Evolutionary conservation across 1,284 basidiomycete species (phyloP).

Genomic region (Hymenochaete sp.): DNA sequence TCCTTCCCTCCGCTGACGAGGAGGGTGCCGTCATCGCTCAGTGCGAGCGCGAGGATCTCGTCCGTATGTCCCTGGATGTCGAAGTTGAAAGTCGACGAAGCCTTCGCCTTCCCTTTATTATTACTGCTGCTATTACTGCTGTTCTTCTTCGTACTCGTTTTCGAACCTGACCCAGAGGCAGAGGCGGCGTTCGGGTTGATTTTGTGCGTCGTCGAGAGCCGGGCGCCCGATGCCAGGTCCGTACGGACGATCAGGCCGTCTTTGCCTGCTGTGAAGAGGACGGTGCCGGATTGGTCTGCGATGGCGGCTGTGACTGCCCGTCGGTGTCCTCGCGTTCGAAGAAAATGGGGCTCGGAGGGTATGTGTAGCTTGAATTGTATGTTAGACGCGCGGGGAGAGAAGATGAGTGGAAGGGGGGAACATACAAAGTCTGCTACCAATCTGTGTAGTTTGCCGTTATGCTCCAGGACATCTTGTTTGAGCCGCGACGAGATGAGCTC

Average conservation of each 20-base stretch:
- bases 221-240: slow-evolving; percentile 58
- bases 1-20: slow-evolving; percentile 87
- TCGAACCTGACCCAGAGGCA: slow-evolving; percentile 21
- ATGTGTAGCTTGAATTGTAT: slow-evolving; percentile 36
- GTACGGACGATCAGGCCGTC: slow-evolving; percentile 81
- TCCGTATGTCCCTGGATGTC: slow-evolving; percentile 73
- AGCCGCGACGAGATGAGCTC: slow-evolving; percentile 86
- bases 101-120: slow-evolving; percentile 52
- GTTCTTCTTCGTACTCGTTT: slow-evolving; percentile 26
- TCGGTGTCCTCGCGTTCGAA: slow-evolving; percentile 68
- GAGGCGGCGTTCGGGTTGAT: slow-evolving; percentile 26
- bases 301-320: slow-evolving; percentile 72
- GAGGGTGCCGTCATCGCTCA: slow-evolving; percentile 80
- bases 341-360: slow-evolving; percentile 32
- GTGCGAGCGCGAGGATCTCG: slow-evolving; percentile 74
- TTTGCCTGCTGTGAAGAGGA: slow-evolving; percentile 78
- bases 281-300: slow-evolving; percentile 56
- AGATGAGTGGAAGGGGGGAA: slow-evolving; percentile 16
- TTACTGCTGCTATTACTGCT: slow-evolving; percentile 30
- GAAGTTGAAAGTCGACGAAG: too few species aligned
- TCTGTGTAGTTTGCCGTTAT: slow-evolving; percentile 78
- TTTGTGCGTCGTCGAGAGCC: slow-evolving; percentile 52
- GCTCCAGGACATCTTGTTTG: slow-evolving; percentile 81
- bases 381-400: background rate
- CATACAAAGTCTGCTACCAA: slow-evolving; percentile 67